These are phyloP conservation scores for Beauveria asiatica DNA, from an alignment of 2,329 filamentous ascomycete genomes.

Conservation along the genomic window DNA sequence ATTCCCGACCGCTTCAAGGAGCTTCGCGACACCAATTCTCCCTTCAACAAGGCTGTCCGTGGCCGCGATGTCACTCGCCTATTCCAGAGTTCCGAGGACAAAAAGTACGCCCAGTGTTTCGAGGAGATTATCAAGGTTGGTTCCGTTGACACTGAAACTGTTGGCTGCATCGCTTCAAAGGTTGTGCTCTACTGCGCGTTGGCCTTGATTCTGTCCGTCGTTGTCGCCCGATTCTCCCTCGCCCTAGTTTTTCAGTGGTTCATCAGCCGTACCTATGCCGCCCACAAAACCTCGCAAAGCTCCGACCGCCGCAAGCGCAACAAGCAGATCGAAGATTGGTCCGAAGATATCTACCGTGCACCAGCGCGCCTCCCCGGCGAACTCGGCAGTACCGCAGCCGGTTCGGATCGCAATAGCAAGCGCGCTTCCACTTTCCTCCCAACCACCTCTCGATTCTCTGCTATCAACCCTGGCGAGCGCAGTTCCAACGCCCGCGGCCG, in stretches of 20 bases:
- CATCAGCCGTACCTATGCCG: slow-evolving; percentile 75
- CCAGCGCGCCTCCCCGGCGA: slow-evolving; percentile 74
- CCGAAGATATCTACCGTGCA: slow-evolving; percentile 91
- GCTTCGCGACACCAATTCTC: slow-evolving; percentile 58
- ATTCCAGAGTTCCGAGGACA: slow-evolving; percentile 72
- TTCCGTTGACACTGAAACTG: slow-evolving; percentile 87
- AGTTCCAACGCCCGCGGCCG: slow-evolving; percentile 38
- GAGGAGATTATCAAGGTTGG: slow-evolving; percentile 94
- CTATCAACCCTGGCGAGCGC: slow-evolving; percentile 72
- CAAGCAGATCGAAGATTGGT: slow-evolving; percentile 95
- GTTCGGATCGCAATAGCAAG: slow-evolving; percentile 66
- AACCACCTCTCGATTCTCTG: slow-evolving; percentile 89
- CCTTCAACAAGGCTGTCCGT: slow-evolving; percentile 54
- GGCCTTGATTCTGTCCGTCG: slow-evolving; percentile 84
- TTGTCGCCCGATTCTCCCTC: slow-evolving; percentile 76
- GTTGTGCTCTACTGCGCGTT: slow-evolving; percentile 93
- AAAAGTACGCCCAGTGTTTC: slow-evolving; percentile 76
- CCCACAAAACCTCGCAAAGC: slow-evolving; percentile 74
- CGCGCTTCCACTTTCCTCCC: slow-evolving; percentile 78
- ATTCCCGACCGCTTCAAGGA: slow-evolving; percentile 73
- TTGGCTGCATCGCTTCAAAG: slow-evolving; percentile 95
- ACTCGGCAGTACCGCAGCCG: slow-evolving; percentile 51
- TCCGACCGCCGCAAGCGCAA: slow-evolving; percentile 76
- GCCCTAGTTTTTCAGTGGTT: slow-evolving; percentile 96
- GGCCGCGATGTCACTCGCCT: slow-evolving; percentile 85